Evolutionary conservation across 306 rosid genomes (phyloP).

Genomic region (Sicyos edulis): DNA sequence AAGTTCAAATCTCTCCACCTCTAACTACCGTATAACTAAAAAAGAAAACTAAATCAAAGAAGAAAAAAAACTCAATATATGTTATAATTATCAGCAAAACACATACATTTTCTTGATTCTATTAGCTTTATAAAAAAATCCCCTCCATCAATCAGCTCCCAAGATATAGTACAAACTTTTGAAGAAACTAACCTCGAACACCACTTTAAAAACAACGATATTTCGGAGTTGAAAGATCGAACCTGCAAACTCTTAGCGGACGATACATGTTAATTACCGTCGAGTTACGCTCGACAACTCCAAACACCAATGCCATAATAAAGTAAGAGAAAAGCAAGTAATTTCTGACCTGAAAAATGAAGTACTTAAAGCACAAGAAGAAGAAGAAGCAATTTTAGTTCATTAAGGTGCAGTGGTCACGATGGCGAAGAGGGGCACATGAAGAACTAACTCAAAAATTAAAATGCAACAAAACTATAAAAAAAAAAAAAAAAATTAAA

Average conservation of each 20-base stretch:
- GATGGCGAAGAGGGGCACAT: constrained; percentile 99
- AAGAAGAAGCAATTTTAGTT: background rate
- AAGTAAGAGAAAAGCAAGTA: background rate
- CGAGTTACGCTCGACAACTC: no score
- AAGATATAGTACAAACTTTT: background rate
- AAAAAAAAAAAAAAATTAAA: no score
- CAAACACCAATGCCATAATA: background rate
- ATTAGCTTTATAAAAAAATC: background rate
- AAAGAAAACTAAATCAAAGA: background rate
- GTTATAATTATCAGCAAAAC: background rate
- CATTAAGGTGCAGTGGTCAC: constrained; percentile 55
- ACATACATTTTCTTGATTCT: background rate
- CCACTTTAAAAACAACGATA: no score
- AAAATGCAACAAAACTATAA: background rate
- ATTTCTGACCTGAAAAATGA: background rate
- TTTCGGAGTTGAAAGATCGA: no score
- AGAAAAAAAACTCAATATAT: background rate
- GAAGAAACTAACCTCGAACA: background rate
- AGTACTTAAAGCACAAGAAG: background rate
- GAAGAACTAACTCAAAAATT: constrained; percentile 66
- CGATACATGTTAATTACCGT: no score
- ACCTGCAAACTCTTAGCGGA: no score
- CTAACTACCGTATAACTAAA: no score
- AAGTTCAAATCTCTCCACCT: no score
- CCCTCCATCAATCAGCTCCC: background rate